phyloP scores from a whole-genome alignment of 2,329 filamentous ascomycete species.

The Biscogniauxia mediterranea region DNA sequence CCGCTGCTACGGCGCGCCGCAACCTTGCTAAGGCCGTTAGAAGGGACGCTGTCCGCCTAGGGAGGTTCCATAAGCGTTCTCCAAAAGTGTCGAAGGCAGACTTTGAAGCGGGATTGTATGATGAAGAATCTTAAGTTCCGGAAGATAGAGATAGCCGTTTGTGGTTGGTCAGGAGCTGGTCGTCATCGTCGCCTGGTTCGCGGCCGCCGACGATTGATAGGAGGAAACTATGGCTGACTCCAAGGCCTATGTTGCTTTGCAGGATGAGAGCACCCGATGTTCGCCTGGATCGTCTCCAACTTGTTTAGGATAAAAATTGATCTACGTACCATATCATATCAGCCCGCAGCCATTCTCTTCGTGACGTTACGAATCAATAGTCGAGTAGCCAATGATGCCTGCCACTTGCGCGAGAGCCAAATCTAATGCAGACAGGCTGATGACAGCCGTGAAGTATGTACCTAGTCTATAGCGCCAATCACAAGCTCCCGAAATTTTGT shows the following conservation, averaged over 20 bases:
- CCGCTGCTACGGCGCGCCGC: slow-evolving; percentile 17
- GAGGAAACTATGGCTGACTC: not conserved
- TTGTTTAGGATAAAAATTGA: not conserved
- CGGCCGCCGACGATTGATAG: not conserved
- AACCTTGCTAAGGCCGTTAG: slow-evolving; percentile 17
- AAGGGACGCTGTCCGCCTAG: slow-evolving; percentile 12
- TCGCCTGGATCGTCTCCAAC: not conserved
- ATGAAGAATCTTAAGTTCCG: not conserved
- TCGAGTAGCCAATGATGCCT: not conserved
- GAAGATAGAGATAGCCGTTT: not conserved
- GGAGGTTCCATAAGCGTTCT: slow-evolving; percentile 21
- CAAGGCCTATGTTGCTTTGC: not conserved
- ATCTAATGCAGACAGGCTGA: not conserved
- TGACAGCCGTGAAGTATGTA: not conserved
- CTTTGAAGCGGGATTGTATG: slow-evolving; percentile 3
- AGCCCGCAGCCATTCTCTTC: not conserved
- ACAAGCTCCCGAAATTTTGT: not conserved
- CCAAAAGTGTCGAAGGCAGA: slow-evolving; percentile 7
- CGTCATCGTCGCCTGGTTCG: not conserved
- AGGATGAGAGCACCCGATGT: not conserved
- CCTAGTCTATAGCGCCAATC: not conserved
- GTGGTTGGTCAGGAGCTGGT: not conserved
- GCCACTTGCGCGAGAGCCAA: not conserved
- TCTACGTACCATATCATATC: not conserved
- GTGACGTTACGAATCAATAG: not conserved